phyloP scores from a whole-genome alignment of 768 basidiomycete genomes.

The Tulasnella sp. region DNA sequence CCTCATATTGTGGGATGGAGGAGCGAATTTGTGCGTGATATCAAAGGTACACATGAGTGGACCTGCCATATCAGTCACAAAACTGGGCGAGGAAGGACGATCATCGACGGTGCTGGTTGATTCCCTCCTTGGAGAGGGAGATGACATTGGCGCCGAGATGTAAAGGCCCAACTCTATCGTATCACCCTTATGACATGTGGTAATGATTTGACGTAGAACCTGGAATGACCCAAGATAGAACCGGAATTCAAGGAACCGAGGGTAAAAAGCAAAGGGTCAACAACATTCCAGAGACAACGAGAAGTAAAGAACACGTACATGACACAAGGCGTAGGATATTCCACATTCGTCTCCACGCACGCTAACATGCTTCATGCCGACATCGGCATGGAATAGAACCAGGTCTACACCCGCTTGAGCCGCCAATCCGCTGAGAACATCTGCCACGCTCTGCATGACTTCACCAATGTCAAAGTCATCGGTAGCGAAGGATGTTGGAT shows the following conservation, averaged over 20 bases:
- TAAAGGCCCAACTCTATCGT: slow-evolving; percentile 75
- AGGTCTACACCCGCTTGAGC: slow-evolving; percentile 79
- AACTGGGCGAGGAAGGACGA: slow-evolving; percentile 22
- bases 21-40: slow-evolving; percentile 38
- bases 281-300: neutral
- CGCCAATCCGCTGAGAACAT: slow-evolving; percentile 72
- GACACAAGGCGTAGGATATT: slow-evolving; percentile 63
- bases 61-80: slow-evolving; percentile 23
- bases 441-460: slow-evolving; percentile 76
- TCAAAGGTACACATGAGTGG: slow-evolving; percentile 47
- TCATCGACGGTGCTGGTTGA: slow-evolving; percentile 21
- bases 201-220: slow-evolving; percentile 75
- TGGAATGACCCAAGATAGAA: slow-evolving; percentile 25
- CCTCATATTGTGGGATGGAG: slow-evolving; percentile 13
- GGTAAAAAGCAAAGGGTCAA: neutral
- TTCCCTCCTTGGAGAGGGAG: slow-evolving; percentile 14
- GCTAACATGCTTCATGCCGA: slow-evolving; percentile 72
- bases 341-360: slow-evolving; percentile 79
- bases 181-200: slow-evolving; percentile 56
- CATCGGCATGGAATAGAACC: slow-evolving; percentile 81
- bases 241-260: slow-evolving; percentile 20
- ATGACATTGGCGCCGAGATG: slow-evolving; percentile 25
- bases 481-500: slow-evolving; percentile 14
- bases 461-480: slow-evolving; percentile 89
- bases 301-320: slow-evolving; percentile 44